Evolutionary conservation across 768 basidiomycete genomes (phyloP).

Genomic region (Pleurotus djamor): DNA sequence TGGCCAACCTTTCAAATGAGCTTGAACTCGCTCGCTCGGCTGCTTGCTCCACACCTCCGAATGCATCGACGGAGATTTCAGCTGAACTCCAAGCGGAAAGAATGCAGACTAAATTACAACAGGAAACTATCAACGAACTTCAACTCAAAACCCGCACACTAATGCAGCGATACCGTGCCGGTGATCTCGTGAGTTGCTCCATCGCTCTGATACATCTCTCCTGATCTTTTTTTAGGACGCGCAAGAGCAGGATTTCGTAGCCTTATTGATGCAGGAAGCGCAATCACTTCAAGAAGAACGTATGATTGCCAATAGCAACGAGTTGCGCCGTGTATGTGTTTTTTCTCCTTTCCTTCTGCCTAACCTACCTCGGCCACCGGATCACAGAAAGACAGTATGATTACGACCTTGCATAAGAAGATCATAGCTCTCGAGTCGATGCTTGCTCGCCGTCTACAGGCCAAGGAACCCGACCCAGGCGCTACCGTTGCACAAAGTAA

Average conservation of each 20-base stretch:
- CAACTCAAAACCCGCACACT: slow-evolving; percentile 21
- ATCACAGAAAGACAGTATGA: slow-evolving; percentile 45
- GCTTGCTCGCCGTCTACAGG: slow-evolving; percentile 42
- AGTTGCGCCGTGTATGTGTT: slow-evolving; percentile 46
- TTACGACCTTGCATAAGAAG: slow-evolving; percentile 39
- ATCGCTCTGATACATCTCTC: not conserved
- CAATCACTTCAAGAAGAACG: slow-evolving; percentile 51
- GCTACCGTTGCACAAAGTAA: slow-evolving; percentile 10
- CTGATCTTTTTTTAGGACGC: slow-evolving; percentile 32
- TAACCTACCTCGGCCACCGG: slow-evolving; percentile 7
- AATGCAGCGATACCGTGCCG: slow-evolving; percentile 37
- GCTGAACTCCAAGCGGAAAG: not conserved
- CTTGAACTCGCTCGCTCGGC: not conserved
- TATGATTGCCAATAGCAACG: slow-evolving; percentile 51
- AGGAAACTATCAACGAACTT: slow-evolving; percentile 20
- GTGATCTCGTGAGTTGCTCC: slow-evolving; percentile 39
- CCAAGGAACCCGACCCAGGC: slow-evolving; percentile 22
- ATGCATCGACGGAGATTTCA: not conserved
- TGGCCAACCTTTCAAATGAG: not conserved
- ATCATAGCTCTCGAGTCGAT: slow-evolving; percentile 43
- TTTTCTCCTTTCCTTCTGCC: not conserved
- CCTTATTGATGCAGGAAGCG: slow-evolving; percentile 39
- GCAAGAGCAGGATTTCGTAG: slow-evolving; percentile 47
- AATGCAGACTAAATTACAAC: slow-evolving; percentile 14
- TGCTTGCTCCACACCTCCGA: not conserved